Evolutionary conservation across 2,329 filamentous ascomycete genomes (phyloP).

Genomic region (Juglanconis oblonga): DNA sequence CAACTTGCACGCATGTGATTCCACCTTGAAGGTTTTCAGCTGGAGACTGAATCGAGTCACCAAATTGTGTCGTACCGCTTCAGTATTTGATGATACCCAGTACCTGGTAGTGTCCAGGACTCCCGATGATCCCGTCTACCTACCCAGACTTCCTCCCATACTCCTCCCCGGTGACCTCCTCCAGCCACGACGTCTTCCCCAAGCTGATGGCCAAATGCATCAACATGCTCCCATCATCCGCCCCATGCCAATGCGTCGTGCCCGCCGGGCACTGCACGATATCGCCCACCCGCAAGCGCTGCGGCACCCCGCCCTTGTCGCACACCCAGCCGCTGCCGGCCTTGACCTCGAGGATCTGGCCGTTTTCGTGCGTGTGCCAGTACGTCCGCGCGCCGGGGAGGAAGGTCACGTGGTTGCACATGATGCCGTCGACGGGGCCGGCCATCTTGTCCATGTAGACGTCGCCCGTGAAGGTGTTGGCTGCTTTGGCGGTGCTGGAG

Average conservation of each 20-base stretch:
- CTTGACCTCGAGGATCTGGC: slow-evolving; percentile 39
- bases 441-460: slow-evolving; percentile 15
- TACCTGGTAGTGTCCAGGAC: too few species aligned
- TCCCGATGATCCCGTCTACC: too few species aligned
- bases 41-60: too few species aligned
- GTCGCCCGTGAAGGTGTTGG: slow-evolving; percentile 12
- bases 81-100: too few species aligned
- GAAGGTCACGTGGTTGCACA: slow-evolving; percentile 34
- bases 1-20: too few species aligned
- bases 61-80: too few species aligned
- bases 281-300: slow-evolving; percentile 36
- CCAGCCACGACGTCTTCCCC: slow-evolving; percentile 35
- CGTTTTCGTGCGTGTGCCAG: slow-evolving; percentile 44
- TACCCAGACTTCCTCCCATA: slow-evolving; percentile 23
- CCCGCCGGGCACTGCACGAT: slow-evolving; percentile 37
- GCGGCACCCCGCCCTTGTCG: slow-evolving; percentile 35
- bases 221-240: slow-evolving; percentile 37
- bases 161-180: slow-evolving; percentile 34
- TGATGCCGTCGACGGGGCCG: slow-evolving; percentile 3
- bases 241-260: slow-evolving; percentile 44
- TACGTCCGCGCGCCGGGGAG: slow-evolving; percentile 40
- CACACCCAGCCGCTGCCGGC: slow-evolving; percentile 40
- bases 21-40: too few species aligned
- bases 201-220: slow-evolving; percentile 35
- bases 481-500: slow-evolving; percentile 10